Conservation (phyloP, 257 asterid species). For the Solanum clarkiae region DNA sequence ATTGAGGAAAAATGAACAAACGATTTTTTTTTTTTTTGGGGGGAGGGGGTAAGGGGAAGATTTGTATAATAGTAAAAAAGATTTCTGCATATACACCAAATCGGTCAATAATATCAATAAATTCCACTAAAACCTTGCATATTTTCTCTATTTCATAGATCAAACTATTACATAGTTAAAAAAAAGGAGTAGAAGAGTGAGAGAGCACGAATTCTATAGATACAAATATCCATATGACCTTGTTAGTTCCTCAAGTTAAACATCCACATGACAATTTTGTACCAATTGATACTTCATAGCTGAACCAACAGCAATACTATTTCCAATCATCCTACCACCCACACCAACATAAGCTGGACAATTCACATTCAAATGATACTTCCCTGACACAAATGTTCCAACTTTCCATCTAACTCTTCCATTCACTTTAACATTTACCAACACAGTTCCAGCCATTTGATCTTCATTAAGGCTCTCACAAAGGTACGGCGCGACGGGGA, state of each 20-base stretch:
- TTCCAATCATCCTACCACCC: slow-evolving; percentile 6
- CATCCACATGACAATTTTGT: slow-evolving; percentile 45
- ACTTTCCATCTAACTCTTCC: slow-evolving; percentile 51
- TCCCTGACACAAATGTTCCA: slow-evolving; percentile 38
- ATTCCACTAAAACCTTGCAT: neutral
- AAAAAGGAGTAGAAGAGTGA: neutral
- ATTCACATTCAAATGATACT: slow-evolving; percentile 31
- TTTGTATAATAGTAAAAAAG: too few species aligned
- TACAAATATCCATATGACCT: neutral
- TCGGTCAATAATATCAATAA: neutral
- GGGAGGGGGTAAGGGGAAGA: too few species aligned
- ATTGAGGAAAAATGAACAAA: too few species aligned
- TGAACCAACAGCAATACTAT: slow-evolving; percentile 17
- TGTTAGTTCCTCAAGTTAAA: slow-evolving; percentile 11
- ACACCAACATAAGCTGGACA: slow-evolving; percentile 41
- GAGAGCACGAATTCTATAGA: neutral
- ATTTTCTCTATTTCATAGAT: neutral
- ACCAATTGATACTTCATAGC: slow-evolving; percentile 38
- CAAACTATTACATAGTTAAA: neutral
- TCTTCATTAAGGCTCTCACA: slow-evolving; percentile 23
- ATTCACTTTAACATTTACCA: slow-evolving; percentile 26
- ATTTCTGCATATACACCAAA: too few species aligned
- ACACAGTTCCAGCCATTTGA: slow-evolving; percentile 28
- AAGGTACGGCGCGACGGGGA: slow-evolving; percentile 36
- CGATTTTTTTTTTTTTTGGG: too few species aligned